phyloP scores from a whole-genome alignment of 768 basidiomycete species.

The Hypholoma sublateritium region DNA sequence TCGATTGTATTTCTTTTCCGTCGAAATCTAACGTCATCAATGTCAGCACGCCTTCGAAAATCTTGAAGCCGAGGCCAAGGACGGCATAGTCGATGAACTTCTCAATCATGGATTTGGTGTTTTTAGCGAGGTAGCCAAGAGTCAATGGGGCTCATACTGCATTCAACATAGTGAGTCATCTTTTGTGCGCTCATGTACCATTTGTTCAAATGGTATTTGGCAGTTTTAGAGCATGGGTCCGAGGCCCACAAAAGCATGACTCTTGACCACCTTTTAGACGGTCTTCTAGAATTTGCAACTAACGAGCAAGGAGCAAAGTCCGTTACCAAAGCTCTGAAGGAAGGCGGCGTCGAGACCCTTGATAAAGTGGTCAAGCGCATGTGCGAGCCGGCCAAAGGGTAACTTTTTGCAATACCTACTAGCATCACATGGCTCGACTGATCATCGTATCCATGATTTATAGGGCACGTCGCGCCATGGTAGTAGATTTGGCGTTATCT shows the following conservation, averaged over 20 bases:
- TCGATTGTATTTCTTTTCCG: not conserved
- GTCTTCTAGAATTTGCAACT: conserved; percentile 77
- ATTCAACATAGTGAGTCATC: conserved; percentile 73
- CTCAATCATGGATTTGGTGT: conserved; percentile 66
- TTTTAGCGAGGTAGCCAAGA: conserved; percentile 79
- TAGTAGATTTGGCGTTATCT: conserved; percentile 83
- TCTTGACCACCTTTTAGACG: conserved; percentile 72
- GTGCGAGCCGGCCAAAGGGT: conserved; percentile 88
- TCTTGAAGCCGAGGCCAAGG: conserved; percentile 79
- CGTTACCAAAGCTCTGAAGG: conserved; percentile 83
- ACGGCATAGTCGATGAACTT: conserved; percentile 82
- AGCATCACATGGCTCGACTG: not conserved
- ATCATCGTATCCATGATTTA: not conserved
- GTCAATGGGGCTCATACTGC: conserved; percentile 89
- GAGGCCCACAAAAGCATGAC: conserved; percentile 72
- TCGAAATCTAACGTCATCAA: not conserved
- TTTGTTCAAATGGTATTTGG: not conserved
- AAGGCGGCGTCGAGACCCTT: conserved; percentile 75
- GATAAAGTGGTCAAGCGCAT: conserved; percentile 75
- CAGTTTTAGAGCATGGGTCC: conserved; percentile 86
- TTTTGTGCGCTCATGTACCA: not conserved
- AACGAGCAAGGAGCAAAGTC: conserved; percentile 89
- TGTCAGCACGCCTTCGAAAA: conserved; percentile 82
- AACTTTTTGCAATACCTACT: not conserved
- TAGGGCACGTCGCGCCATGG: conserved; percentile 71